These are phyloP conservation scores for Peronospora farinosa DNA, from an alignment of 352 stramenopile genomes.

Conservation along the genomic window DNA sequence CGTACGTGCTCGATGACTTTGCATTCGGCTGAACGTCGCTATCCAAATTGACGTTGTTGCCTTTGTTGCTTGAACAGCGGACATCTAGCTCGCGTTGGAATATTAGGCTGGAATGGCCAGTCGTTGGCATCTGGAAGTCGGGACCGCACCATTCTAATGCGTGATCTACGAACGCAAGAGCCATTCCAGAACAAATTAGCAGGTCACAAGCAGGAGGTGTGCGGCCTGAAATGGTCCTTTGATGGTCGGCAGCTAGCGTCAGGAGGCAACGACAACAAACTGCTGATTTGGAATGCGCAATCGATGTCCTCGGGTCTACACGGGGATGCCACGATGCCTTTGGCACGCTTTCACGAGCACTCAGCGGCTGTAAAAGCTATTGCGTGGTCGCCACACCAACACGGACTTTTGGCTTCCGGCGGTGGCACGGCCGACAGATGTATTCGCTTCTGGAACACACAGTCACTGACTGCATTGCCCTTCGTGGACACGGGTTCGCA, in stretches of 20 bases:
- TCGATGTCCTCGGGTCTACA: conserved; percentile 30
- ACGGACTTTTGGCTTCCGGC: conserved; percentile 92
- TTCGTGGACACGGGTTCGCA: conserved; percentile 94
- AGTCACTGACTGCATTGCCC: conserved; percentile 84
- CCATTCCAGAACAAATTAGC: conserved; percentile 49
- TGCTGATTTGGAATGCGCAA: conserved; percentile 93
- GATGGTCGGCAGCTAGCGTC: conserved; percentile 88
- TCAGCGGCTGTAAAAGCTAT: conserved; percentile 97
- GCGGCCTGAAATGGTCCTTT: conserved; percentile 95
- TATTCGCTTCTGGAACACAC: conserved; percentile 97
- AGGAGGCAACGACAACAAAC: conserved; percentile 97
- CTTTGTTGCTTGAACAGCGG: conserved; percentile 36
- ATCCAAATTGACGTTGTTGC: conserved; percentile 8
- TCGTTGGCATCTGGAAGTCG: conserved; percentile 91
- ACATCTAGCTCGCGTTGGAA: conserved; percentile 90
- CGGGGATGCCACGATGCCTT: conserved; percentile 41
- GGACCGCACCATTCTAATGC: conserved; percentile 90
- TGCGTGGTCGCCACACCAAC: conserved; percentile 94
- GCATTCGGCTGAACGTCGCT: neutral
- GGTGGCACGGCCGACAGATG: conserved; percentile 94
- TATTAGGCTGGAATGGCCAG: conserved; percentile 86
- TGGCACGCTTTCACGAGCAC: conserved; percentile 92
- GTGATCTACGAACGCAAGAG: conserved; percentile 81
- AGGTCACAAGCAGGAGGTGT: conserved; percentile 88
- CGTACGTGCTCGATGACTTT: conserved; percentile 29